Conservation (phyloP, 352 stramenopile species). For the Pythium diclinum region DNA sequence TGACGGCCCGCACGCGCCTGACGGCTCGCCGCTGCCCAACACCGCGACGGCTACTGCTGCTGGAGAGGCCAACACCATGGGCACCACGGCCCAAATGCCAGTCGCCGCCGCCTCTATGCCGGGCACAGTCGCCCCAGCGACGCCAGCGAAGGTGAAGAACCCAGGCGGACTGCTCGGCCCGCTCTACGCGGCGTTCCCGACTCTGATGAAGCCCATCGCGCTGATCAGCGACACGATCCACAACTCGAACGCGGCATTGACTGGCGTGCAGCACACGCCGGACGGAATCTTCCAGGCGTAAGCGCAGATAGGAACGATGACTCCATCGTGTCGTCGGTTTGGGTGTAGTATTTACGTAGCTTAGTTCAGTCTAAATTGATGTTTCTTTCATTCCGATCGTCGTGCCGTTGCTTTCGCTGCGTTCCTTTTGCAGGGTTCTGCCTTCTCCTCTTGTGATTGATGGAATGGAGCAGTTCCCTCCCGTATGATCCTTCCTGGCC, state of each 20-base stretch:
- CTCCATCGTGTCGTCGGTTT: neutral
- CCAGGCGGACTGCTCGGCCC: slow-evolving; percentile 10
- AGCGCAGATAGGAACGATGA: neutral
- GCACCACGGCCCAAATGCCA: neutral
- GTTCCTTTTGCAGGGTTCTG: no score
- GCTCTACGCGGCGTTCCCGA: slow-evolving; percentile 15
- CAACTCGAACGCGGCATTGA: slow-evolving; percentile 19
- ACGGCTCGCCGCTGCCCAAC: neutral
- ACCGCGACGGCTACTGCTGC: neutral
- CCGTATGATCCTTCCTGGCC: no score
- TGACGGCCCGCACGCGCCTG: neutral
- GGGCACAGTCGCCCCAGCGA: neutral
- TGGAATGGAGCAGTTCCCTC: no score
- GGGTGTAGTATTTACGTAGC: neutral
- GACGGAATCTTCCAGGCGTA: slow-evolving; percentile 21
- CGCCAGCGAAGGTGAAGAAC: slow-evolving; percentile 1
- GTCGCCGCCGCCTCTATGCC: neutral
- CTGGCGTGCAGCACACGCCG: slow-evolving; percentile 20
- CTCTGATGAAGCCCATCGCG: slow-evolving; percentile 9
- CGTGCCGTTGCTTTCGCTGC: no score
- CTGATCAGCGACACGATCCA: slow-evolving; percentile 16
- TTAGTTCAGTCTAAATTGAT: no score
- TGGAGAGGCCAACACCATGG: neutral
- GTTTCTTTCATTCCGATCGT: no score
- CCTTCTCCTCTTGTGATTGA: no score